A percentile compares a stretch with the other conserved stretches of the same genome.
Conservation (phyloP, 164 flowering plant genomes). For the Stephania yunnanensis region DNA sequence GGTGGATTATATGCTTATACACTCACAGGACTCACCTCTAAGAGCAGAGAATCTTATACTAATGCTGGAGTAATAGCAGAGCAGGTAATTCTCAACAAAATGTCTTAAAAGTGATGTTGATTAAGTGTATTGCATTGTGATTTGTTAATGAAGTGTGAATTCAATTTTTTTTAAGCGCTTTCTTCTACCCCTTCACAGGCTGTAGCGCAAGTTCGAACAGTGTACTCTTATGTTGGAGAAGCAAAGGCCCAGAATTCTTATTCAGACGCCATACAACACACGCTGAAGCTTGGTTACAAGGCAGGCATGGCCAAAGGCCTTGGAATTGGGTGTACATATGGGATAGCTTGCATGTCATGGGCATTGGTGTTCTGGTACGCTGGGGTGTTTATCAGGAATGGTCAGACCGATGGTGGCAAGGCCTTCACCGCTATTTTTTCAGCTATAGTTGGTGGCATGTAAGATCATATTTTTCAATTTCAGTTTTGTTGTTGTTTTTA, state of each 20-base stretch:
- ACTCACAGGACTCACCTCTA: constrained; percentile 92
- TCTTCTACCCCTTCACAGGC: constrained; percentile 36
- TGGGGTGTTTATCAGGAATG: constrained; percentile 91
- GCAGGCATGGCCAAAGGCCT: constrained; percentile 96
- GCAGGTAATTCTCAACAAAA: constrained; percentile 48
- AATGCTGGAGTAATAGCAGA: constrained; percentile 93
- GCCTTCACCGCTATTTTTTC: constrained; percentile 98
- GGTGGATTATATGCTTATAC: constrained; percentile 95
- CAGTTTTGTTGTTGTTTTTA: not conserved
- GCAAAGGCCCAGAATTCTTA: constrained; percentile 73
- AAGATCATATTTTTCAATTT: constrained; percentile 18
- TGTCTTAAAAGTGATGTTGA: not conserved
- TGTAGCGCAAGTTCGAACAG: constrained; percentile 84
- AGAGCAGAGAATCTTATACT: constrained; percentile 92
- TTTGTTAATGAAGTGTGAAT: not conserved
- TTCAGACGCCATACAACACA: constrained; percentile 76
- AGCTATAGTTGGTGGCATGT: constrained; percentile 99
- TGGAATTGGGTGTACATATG: constrained; percentile 88
- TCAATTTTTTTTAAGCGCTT: not conserved
- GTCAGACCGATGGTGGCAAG: constrained; percentile 95
- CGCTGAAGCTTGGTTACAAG: constrained; percentile 80
- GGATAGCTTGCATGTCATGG: constrained; percentile 97
- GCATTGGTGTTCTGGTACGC: constrained; percentile 99
- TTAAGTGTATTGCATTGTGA: not conserved
- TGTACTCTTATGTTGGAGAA: constrained; percentile 85